These are phyloP conservation scores for Dendryphion nanum DNA, from an alignment of 2,329 filamentous ascomycete species.

Conservation along the genomic window DNA sequence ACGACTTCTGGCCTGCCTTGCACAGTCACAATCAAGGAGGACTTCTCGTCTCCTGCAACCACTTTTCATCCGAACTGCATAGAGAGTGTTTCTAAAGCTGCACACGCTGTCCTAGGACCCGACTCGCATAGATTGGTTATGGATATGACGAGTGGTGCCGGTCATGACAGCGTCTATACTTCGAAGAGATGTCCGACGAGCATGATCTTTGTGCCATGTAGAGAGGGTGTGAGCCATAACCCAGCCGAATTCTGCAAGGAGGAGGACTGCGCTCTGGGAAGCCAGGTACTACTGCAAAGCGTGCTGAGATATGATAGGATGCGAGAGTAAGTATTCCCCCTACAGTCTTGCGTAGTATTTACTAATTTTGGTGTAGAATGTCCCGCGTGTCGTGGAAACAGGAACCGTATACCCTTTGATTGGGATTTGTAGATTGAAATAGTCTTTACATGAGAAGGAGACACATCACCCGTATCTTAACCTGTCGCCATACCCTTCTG, in stretches of 20 bases:
- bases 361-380: neutral
- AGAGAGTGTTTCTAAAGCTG: slow-evolving; percentile 60
- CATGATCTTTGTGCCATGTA: slow-evolving; percentile 51
- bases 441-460: too few species aligned
- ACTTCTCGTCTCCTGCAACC: slow-evolving; percentile 57
- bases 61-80: slow-evolving; percentile 69
- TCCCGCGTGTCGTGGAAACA: slow-evolving; percentile 28
- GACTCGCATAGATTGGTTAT: slow-evolving; percentile 53
- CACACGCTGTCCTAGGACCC: slow-evolving; percentile 56
- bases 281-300: slow-evolving; percentile 43
- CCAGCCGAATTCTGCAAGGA: slow-evolving; percentile 46
- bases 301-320: slow-evolving; percentile 1
- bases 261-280: slow-evolving; percentile 47
- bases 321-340: neutral
- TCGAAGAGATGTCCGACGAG: slow-evolving; percentile 46
- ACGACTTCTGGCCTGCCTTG: slow-evolving; percentile 52
- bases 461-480: too few species aligned
- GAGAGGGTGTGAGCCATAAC: slow-evolving; percentile 50
- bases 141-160: slow-evolving; percentile 63
- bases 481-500: too few species aligned
- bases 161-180: slow-evolving; percentile 56
- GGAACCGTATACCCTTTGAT: slow-evolving; percentile 26
- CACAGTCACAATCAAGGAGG: slow-evolving; percentile 57
- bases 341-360: too few species aligned
- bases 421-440: too few species aligned